Percentiles rank a stretch among this genome's conserved stretches.
Conservation (phyloP, 2,329 filamentous ascomycete genomes). For the Fusarium austroafricanum region DNA sequence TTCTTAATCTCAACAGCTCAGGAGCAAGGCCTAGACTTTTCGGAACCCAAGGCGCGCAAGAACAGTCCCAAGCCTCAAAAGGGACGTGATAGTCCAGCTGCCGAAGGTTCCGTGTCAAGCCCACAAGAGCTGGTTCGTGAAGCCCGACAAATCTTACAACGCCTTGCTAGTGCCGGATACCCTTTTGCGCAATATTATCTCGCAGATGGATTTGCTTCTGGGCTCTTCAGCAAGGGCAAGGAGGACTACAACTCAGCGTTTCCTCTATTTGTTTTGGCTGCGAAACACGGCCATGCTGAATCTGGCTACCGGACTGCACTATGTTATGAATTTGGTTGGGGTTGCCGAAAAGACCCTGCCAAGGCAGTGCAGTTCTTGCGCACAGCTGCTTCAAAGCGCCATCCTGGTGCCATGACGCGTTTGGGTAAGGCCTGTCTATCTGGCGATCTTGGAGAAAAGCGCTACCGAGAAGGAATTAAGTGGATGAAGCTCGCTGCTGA, state of each 20-base stretch:
- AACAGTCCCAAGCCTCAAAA: slow-evolving; percentile 60
- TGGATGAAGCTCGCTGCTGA: slow-evolving; percentile 96
- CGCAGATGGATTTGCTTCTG: slow-evolving; percentile 92
- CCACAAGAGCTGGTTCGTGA: slow-evolving; percentile 82
- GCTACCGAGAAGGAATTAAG: slow-evolving; percentile 91
- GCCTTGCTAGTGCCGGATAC: slow-evolving; percentile 86
- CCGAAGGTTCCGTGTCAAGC: slow-evolving; percentile 60
- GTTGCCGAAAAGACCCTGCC: slow-evolving; percentile 86
- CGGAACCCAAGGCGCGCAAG: slow-evolving; percentile 60
- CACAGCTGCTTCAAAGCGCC: slow-evolving; percentile 89
- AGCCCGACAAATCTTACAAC: slow-evolving; percentile 89
- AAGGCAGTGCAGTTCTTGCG: slow-evolving; percentile 96
- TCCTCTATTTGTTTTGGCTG: slow-evolving; percentile 89
- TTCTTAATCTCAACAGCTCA: slow-evolving; percentile 92
- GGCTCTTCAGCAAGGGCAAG: slow-evolving; percentile 94
- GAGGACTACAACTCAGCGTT: slow-evolving; percentile 93
- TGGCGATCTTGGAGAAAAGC: slow-evolving; percentile 87
- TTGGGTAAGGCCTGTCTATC: slow-evolving; percentile 90
- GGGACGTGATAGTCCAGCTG: slow-evolving; percentile 60
- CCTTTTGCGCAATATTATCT: slow-evolving; percentile 99
- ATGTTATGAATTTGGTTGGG: slow-evolving; percentile 99
- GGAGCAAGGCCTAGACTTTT: slow-evolving; percentile 72
- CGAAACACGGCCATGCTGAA: slow-evolving; percentile 97
- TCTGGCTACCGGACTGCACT: slow-evolving; percentile 92
- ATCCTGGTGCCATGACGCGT: slow-evolving; percentile 93